Evolutionary conservation across 225 moss, liverwort and hornwort genomes (phyloP).

Genomic region (Rhytidiadelphus loreus): DNA sequence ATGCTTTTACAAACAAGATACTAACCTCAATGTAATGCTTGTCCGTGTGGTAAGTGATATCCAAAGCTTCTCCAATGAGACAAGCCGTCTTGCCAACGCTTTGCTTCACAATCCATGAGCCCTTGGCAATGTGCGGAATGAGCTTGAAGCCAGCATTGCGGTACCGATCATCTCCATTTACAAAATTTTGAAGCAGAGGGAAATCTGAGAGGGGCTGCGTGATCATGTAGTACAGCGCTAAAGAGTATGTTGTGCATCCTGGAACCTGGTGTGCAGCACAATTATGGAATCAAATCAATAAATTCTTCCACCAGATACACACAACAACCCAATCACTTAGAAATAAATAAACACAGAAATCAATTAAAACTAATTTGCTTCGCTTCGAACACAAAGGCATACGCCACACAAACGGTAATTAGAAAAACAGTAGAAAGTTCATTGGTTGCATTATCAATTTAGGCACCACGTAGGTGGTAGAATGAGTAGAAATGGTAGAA

Average conservation of each 20-base stretch:
- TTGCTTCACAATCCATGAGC: constrained; percentile 99
- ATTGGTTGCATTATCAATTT: not conserved
- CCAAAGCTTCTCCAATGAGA: constrained; percentile 87
- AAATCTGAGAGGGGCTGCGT: constrained; percentile 63
- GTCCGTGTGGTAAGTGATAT: constrained; percentile 80
- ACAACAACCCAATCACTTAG: not conserved
- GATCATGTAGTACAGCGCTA: constrained; percentile 83
- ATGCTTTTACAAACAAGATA: not conserved
- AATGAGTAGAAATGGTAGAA: not conserved
- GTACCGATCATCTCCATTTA: constrained; percentile 74
- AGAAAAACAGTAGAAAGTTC: not conserved
- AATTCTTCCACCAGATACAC: not conserved
- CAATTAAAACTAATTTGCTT: not conserved
- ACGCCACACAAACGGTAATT: not conserved
- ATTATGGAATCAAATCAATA: not conserved
- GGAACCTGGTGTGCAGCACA: constrained; percentile 47
- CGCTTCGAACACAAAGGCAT: not conserved
- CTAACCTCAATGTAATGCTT: constrained; percentile 79
- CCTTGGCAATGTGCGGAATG: constrained; percentile 95
- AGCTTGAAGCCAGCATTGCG: constrained; percentile 95
- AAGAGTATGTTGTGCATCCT: constrained; percentile 63
- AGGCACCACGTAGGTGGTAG: not conserved
- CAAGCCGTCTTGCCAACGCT: constrained; percentile 99
- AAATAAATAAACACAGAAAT: not conserved
- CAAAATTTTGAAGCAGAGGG: constrained; percentile 78